Percentiles rank a stretch among this genome's conserved stretches.
Conservation (phyloP, 2,329 filamentous ascomycete genomes). For the Dothideomycetidae sp. region DNA sequence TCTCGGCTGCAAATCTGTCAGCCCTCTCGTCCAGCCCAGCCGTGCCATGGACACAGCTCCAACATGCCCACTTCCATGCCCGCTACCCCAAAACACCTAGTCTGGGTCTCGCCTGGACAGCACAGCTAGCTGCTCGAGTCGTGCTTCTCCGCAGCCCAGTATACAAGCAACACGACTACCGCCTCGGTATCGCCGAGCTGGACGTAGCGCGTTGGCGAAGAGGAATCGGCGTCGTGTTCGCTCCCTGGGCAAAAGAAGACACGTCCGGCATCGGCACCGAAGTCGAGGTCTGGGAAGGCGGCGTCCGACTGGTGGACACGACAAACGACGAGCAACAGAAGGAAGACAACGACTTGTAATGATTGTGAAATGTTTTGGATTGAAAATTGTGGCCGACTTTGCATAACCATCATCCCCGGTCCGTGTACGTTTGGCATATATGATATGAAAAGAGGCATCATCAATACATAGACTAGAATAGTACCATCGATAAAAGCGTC, state of each 20-base stretch:
- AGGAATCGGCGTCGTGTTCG: conserved; percentile 82
- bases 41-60: conserved; percentile 9
- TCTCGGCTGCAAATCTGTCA: conserved; percentile 13
- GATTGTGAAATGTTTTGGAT: too few species aligned
- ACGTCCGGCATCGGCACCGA: conserved; percentile 42
- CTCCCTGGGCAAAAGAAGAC: conserved; percentile 51
- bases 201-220: conserved; percentile 50
- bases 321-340: too few species aligned
- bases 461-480: too few species aligned
- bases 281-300: conserved; percentile 61
- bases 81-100: conserved; percentile 64
- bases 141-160: conserved; percentile 59
- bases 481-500: too few species aligned
- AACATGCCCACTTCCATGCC: conserved; percentile 15
- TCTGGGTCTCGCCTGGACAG: conserved; percentile 79
- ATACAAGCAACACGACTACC: conserved; percentile 29
- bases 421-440: too few species aligned
- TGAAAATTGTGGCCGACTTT: too few species aligned
- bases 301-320: too few species aligned
- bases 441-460: too few species aligned
- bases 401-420: too few species aligned
- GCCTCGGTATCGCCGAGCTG: conserved; percentile 25
- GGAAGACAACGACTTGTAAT: too few species aligned
- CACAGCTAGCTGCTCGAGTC: conserved; percentile 71
- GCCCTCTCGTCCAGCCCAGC: conserved; percentile 8